Percentiles rank a stretch among this genome's conserved stretches.
Evolutionary conservation across 2,329 filamentous ascomycete species (phyloP).

Genomic region (Penicillium janthinellum): DNA sequence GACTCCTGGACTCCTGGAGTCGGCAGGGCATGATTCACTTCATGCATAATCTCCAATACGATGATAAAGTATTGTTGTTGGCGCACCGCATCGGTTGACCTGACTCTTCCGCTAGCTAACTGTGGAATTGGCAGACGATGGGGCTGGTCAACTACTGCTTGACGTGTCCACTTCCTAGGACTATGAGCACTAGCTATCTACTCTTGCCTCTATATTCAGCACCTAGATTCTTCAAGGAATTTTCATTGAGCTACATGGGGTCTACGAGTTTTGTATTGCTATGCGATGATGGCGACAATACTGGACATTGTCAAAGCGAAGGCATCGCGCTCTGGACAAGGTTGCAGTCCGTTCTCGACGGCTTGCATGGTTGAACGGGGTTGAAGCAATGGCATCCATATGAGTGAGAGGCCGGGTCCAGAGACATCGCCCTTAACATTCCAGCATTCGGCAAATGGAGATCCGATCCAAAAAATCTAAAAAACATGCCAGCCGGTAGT

Average conservation of each 20-base stretch:
- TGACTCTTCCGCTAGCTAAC: too few species aligned
- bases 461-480: background rate
- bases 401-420: constrained; percentile 3
- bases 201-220: background rate
- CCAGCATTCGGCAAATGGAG: background rate
- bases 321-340: background rate
- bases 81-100: too few species aligned
- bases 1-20: background rate
- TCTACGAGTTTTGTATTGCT: background rate
- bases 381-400: background rate
- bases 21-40: background rate
- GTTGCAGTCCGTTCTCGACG: too few species aligned
- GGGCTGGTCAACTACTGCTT: background rate
- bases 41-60: too few species aligned
- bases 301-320: background rate
- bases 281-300: background rate
- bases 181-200: background rate
- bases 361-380: background rate
- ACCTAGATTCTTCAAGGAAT: too few species aligned
- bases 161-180: background rate
- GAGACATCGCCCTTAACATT: background rate
- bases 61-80: background rate
- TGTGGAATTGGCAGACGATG: background rate
- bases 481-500: constrained; percentile 1
- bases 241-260: background rate